Evolutionary conservation across 2,329 filamentous ascomycete species (phyloP), one percentile per base, ranked within the genome.

Genomic region (Fusarium staphyleae): DNA sequence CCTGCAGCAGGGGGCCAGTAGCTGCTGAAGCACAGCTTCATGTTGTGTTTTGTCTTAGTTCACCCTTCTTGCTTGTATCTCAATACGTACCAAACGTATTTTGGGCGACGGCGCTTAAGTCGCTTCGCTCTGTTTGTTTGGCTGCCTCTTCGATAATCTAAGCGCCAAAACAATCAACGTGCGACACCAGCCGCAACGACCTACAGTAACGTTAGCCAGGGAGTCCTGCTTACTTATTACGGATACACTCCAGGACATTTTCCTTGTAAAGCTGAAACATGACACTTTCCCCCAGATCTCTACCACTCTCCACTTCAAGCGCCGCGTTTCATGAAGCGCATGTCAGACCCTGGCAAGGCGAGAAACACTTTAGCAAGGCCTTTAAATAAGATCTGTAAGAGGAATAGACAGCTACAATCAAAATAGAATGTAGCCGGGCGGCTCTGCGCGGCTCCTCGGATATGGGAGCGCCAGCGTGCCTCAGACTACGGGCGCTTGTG

Each of bases 61-160:
- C 30, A 7, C 22, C 4, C 9, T 5, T 24, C 19, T 22, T 24
- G 8, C 8, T 24, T 24, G 22, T 9, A 24, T 8, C 7, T 24
- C 22, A 24, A 24, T n/a, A 13, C 28, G 24, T 28, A 28, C 11
- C 6, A 10, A n/a, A 30, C 28, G 13, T 52, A 26, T 42, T 52
- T 49, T 50, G 42, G 28, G 46, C 11, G 34, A 33, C 29, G 35
- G 53, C 34, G 50, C 22, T 40, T 42, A 30, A 35, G 16, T 18
- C 18, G 36, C 18, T 37, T 24, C n/a, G 43, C 39, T 39, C 15
- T 33, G 45, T 33, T 48, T 33, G 45, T 33, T 48, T 52, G 62
- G 59, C 34, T 65, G 46, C 62, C 62, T 65, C 62, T 32, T 29
- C 24, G 12, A 6, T 33, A 24, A 24, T 14, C 39, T 36, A 52